Percentiles rank a stretch among this genome's conserved stretches.
phyloP scores from a whole-genome alignment of 2,329 filamentous ascomycete species.

The Parasarocladium wereldwijsianum region DNA sequence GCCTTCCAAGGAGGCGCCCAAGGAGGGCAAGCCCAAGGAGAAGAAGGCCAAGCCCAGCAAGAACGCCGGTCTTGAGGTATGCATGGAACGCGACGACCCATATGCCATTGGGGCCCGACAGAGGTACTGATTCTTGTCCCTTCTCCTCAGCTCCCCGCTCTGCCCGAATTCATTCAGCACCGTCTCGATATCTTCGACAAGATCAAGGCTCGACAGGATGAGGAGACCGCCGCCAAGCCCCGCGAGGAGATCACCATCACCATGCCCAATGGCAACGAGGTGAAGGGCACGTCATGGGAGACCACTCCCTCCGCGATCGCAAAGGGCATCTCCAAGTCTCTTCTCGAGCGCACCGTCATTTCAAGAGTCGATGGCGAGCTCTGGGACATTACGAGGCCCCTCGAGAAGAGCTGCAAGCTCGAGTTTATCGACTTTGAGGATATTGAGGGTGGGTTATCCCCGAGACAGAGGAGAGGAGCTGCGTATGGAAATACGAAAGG shows the following conservation, averaged over 20 bases:
- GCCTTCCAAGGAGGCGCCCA: slow-evolving; percentile 18
- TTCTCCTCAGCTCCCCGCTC: slow-evolving; percentile 22
- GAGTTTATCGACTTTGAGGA: slow-evolving; percentile 70
- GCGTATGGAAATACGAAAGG: too few species aligned
- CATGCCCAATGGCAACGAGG: slow-evolving; percentile 55
- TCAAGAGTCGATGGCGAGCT: slow-evolving; percentile 70
- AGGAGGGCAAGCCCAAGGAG: slow-evolving; percentile 20
- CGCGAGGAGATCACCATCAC: slow-evolving; percentile 62
- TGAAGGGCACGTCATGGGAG: slow-evolving; percentile 73
- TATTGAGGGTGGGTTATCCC: slow-evolving; percentile 15
- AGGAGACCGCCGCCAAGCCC: slow-evolving; percentile 53
- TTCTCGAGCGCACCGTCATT: slow-evolving; percentile 76
- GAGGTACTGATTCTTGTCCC: slow-evolving; percentile 9
- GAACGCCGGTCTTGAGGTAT: slow-evolving; percentile 39
- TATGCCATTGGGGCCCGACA: neutral
- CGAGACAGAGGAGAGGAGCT: neutral
- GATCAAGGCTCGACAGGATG: slow-evolving; percentile 71
- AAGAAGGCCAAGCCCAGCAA: slow-evolving; percentile 38
- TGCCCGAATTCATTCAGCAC: slow-evolving; percentile 67
- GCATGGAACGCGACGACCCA: slow-evolving; percentile 5
- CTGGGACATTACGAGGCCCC: slow-evolving; percentile 84
- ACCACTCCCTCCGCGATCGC: slow-evolving; percentile 73
- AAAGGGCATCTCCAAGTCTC: slow-evolving; percentile 69
- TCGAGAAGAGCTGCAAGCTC: slow-evolving; percentile 77
- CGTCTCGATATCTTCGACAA: slow-evolving; percentile 79